Evolutionary conservation across 257 asterid species (phyloP), one percentile per base, ranked within the genome.

Genomic region (Lithospermum erythrorhizon): DNA sequence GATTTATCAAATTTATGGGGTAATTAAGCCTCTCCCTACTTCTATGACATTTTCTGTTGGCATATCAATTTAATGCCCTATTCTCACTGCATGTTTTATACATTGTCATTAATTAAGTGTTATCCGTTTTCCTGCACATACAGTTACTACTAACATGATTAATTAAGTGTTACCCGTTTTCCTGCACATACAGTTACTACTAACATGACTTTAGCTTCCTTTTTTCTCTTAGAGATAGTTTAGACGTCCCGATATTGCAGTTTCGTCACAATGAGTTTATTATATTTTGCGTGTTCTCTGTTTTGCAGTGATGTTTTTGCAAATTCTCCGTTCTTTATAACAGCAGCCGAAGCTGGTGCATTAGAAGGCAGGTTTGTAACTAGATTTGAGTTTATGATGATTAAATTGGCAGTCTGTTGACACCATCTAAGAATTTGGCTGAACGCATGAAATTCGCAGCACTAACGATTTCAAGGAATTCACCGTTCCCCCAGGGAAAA

Each of bases 321-420:
- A 30, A 93, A 93, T 71, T 81, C 98, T 63, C 98, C 98, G 21
- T 93, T 91, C 73, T 80, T 93, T 68, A 89, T 93, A 65, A 70
- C 79, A 51, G 97, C 98, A 17, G 95, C 86, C 69, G 96, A 86
- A 68, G 87, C 94, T 65, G 97, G 95, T 74, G 71, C 90, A 64
- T 67, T 78, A 69, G 77, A 76, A 53, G 81, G 69, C 78, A 86
- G 96, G 96, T 91, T 73, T 62, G 68, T 70, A 41, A 41, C 64
- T 65, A 27, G 61, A 54, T 21, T 65, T 62, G 59, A 55, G 49
- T 57, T 69, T 63, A 20, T 61, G 61, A 63, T 61, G 61, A 57
- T 59, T 53, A 41, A 14, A 11, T 41, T 8, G 49, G 49, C 13
- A 8, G 16, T 41, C 49, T 3, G 1, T 41, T 11, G 11, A 41